Evolutionary conservation across 2,329 filamentous ascomycete genomes (phyloP).

Genomic region (Neofusicoccum laricinum): DNA sequence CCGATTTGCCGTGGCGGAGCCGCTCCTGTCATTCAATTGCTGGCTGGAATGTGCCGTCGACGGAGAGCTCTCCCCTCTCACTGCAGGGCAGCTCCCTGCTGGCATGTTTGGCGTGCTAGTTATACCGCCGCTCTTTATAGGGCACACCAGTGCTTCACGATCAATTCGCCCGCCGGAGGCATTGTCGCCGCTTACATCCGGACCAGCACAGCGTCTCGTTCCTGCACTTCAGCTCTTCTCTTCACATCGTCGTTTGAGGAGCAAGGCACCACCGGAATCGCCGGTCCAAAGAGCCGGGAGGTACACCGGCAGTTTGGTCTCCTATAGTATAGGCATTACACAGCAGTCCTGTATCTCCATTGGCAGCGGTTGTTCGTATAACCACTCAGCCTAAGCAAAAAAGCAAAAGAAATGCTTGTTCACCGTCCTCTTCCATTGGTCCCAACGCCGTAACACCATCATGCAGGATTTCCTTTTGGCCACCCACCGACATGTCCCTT

Average conservation of each 20-base stretch:
- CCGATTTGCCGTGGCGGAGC: too few relatives aligned
- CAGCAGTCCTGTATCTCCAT: not conserved
- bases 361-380: not conserved
- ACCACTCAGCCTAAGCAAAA: not conserved
- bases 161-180: too few relatives aligned
- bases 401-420: not conserved
- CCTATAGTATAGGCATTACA: not conserved
- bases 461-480: not conserved
- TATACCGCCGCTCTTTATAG: too few relatives aligned
- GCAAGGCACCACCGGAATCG: not conserved
- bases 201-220: too few relatives aligned
- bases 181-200: too few relatives aligned
- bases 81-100: too few relatives aligned
- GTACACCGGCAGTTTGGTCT: not conserved
- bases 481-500: too few relatives aligned
- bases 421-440: not conserved
- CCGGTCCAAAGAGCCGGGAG: not conserved
- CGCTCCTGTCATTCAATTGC: too few relatives aligned
- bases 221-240: not conserved
- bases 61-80: too few relatives aligned
- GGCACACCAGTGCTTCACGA: too few relatives aligned
- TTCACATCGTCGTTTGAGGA: not conserved
- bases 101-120: too few relatives aligned
- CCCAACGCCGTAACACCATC: not conserved
- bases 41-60: too few relatives aligned